A percentile compares a stretch with the other conserved stretches of the same genome.
These are phyloP conservation scores for Inosperma sp. DNA, from an alignment of 768 basidiomycete genomes.

Conservation along the genomic window DNA sequence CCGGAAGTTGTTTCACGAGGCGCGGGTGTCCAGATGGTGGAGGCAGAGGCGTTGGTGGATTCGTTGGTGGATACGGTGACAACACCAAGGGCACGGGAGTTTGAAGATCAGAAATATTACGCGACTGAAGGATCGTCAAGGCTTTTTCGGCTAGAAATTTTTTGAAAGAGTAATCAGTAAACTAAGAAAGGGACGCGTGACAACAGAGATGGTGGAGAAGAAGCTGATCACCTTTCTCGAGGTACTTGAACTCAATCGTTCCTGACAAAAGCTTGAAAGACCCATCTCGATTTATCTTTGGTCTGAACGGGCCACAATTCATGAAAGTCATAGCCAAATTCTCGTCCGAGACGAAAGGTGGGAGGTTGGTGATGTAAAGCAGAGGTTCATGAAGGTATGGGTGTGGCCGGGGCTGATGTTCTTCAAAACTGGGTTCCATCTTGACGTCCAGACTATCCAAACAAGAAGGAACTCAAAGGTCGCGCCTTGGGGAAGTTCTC, in stretches of 20 bases:
- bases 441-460: not conserved
- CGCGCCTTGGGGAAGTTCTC: slow-evolving; percentile 12
- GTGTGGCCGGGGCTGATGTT: slow-evolving; percentile 43
- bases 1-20: slow-evolving; percentile 79
- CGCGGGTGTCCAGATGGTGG: slow-evolving; percentile 74
- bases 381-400: slow-evolving; percentile 83
- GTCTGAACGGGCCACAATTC: slow-evolving; percentile 76
- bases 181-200: slow-evolving; percentile 2
- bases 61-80: slow-evolving; percentile 81
- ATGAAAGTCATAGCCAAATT: slow-evolving; percentile 71
- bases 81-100: slow-evolving; percentile 62
- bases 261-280: slow-evolving; percentile 52
- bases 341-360: slow-evolving; percentile 69
- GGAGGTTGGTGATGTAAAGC: slow-evolving; percentile 75
- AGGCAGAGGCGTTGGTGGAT: slow-evolving; percentile 68
- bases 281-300: slow-evolving; percentile 64
- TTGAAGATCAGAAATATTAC: slow-evolving; percentile 56
- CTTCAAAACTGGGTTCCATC: slow-evolving; percentile 7
- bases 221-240: slow-evolving; percentile 65
- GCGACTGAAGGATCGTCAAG: slow-evolving; percentile 75
- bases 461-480: not conserved
- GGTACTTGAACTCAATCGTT: slow-evolving; percentile 78
- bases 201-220: not conserved
- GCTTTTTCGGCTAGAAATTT: slow-evolving; percentile 79
- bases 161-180: slow-evolving; percentile 11